Evolutionary conservation across 805 yeast genomes (phyloP), one percentile per base, ranked within the genome.

Genomic region (Candida succiphila): DNA sequence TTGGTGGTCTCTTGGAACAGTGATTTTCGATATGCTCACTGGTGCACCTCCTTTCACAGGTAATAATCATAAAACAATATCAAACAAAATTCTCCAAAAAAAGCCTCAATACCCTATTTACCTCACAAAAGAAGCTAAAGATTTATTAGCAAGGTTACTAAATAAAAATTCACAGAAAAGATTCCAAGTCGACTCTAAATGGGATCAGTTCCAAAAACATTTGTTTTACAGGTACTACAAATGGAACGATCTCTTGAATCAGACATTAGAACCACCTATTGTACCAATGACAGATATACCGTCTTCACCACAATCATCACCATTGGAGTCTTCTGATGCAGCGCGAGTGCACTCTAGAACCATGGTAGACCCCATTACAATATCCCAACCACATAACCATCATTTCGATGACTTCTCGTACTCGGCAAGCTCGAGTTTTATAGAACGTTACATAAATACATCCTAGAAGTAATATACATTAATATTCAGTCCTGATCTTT

Each of bases 1-100:
- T 51, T 83, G 94, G 81, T 85, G 94, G 85, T 83, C 94, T 0
- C 57, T 86, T 18, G 95, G 95, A 0, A 81, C 92, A 37, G 77
- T 85, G 7, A 62, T 77, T 36, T 82, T 61, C 46, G 94, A 86
- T 52, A 68, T 85, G 69, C 61, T 86, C 33, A 77, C 87, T 1
- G 95, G 95, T 0, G 65, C 73, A 34, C 94, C 95, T 0, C 95
- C 95, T 3, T 84, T 83, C 53, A 79, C 87, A 0, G 95, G 95
- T 3, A 77, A 69, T 36, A 81, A 78, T 42, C 81, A 80, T 49
- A 76, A 78, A 48, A 67, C 68, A 17, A 83, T 85, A 18, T 63
- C 77, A 44, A 79, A 79, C 43, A 83, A 80, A 50, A 82, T 86
- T 29, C 70, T 78, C 36, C 58, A 66, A 31, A 78, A 80, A 37